A percentile compares a stretch with the other conserved stretches of the same genome.
Evolutionary conservation across 225 moss, liverwort and hornwort genomes (phyloP).

Genomic region (Pleurozium schreberi): DNA sequence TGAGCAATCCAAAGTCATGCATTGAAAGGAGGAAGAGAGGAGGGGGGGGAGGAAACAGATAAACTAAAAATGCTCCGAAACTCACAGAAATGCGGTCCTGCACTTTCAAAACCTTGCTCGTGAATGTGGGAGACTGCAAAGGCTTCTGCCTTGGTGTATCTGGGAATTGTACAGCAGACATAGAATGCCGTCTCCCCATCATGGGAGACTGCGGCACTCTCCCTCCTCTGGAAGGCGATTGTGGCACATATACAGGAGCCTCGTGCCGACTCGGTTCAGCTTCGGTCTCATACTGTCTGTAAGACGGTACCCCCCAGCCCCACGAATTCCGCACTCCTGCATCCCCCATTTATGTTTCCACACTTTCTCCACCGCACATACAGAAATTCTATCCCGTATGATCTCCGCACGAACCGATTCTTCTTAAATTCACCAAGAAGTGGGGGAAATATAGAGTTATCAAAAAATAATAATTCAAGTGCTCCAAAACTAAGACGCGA

Average conservation of each 20-base stretch:
- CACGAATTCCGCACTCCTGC: constrained; percentile 49
- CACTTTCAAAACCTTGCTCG: constrained; percentile 47
- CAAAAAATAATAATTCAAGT: neutral
- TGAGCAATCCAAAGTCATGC: neutral
- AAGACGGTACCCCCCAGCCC: constrained; percentile 46
- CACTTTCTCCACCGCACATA: neutral
- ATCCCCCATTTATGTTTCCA: constrained; percentile 22
- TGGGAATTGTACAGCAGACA: constrained; percentile 27
- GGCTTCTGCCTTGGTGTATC: constrained; percentile 27
- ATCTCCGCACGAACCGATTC: neutral
- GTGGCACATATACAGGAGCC: constrained; percentile 21
- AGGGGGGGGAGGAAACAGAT: neutral
- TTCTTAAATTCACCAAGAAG: neutral
- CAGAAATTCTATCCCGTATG: neutral
- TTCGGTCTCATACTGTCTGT: constrained; percentile 29
- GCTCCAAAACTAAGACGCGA: neutral
- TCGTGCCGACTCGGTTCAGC: constrained; percentile 27
- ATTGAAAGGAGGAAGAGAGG: neutral
- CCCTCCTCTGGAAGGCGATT: constrained; percentile 19
- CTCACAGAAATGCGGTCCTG: constrained; percentile 43
- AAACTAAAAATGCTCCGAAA: neutral
- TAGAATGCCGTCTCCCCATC: constrained; percentile 28
- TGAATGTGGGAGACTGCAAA: constrained; percentile 17
- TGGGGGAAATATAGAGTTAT: neutral
- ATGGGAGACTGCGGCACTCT: constrained; percentile 23